Base-by-base conservation (phyloP, 768 basidiomycete genomes). In the Collybia mongolica region DNA sequence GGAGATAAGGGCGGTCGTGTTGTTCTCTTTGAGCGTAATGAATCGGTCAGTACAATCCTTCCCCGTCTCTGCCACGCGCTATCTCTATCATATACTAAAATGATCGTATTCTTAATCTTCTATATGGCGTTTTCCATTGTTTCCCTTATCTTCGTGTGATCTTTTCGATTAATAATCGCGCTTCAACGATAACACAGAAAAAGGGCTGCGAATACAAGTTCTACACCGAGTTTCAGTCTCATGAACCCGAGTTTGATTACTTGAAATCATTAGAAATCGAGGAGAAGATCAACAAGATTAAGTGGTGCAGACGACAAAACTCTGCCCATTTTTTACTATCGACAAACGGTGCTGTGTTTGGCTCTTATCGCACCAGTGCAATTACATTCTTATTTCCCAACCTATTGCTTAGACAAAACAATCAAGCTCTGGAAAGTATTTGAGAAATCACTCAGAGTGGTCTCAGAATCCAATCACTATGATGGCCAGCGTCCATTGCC, bases 401-500 rank as follows among this genome's bases (percentile, higher is more conserved):
- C 26, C 11, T 8, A 39, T 38, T 43, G 38, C 50, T 35, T 65
- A 99, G 97, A 99, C 79, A 99, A 99, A 77, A 99, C 97, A 28
- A 97, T 99, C 76, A 99, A 99, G 68, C 84, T 98, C 49, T 99
- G 97, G 97, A 98, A 99, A 68, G 95, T 99, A n/a, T 98, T 98
- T 54, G 97, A 98, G 74, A 98, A 98, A 73, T 88, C 89, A 35
- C 77, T 99, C 62, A 88, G 89, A 58, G 92, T 98, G 39, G 95
- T 99, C 35, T 87, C 95, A 17, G 94, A 98, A 77, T 97, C 94
- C 65, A 98, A 98, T 70, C 86, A 96, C 56, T 80, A 82, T 57
- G 88, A 91, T 65, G 90, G 89, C 28, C 83, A 87, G 59, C 84
- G 83, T 46, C 73, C 82, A 19, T 67, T 88, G 44, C 80, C 88